Evolutionary conservation across 202 grass and related monocot genomes (phyloP).

Genomic region (Brachypodium distachyon): DNA sequence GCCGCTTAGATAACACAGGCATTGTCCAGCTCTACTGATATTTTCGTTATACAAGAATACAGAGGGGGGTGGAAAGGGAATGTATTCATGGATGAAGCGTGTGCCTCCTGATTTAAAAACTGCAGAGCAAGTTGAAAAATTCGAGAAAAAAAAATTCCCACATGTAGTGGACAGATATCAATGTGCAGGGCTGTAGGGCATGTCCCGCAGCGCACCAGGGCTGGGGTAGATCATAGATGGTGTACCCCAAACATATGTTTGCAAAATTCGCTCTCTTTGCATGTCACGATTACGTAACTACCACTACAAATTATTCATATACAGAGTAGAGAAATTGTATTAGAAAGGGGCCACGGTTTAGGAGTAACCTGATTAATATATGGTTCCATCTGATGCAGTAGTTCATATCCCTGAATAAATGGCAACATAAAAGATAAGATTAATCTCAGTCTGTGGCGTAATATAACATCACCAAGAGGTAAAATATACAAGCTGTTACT

Average conservation of each 20-base stretch:
- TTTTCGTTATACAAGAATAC: background rate
- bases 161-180: background rate
- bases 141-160: background rate
- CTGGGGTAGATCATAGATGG: background rate
- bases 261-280: background rate
- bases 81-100: background rate
- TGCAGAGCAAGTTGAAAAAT: background rate
- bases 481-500: constrained; percentile 33
- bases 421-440: constrained; percentile 19
- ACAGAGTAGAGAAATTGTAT: background rate
- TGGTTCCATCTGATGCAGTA: constrained; percentile 97
- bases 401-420: constrained; percentile 94
- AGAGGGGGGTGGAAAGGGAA: background rate
- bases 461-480: constrained; percentile 11
- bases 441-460: constrained; percentile 19
- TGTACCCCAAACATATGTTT: background rate
- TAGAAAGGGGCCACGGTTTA: background rate
- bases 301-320: background rate
- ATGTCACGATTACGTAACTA: background rate
- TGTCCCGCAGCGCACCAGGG: background rate
- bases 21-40: background rate
- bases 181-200: background rate
- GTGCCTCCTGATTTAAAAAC: background rate
- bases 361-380: constrained; percentile 93
- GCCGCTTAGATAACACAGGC: background rate